phyloP scores from a whole-genome alignment of 768 basidiomycete genomes.

The Chlorophyllum brunneum region DNA sequence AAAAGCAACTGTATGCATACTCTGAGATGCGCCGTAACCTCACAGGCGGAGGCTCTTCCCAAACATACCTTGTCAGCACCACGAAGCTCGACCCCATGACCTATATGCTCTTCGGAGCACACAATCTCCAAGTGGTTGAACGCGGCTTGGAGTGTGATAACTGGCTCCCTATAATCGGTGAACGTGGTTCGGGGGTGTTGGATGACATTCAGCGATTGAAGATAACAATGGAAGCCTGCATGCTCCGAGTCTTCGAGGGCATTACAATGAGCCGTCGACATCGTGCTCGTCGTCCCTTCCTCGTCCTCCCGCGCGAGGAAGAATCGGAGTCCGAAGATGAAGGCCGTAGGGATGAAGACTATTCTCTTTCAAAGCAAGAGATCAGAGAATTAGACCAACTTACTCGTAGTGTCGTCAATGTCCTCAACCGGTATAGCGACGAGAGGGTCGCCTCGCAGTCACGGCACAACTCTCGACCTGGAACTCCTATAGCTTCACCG shows the following conservation, averaged over 20 bases:
- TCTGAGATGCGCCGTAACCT: constrained; percentile 82
- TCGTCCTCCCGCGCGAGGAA: constrained; percentile 40
- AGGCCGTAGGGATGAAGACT: constrained; percentile 41
- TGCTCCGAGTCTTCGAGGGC: constrained; percentile 90
- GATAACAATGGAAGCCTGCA: constrained; percentile 71
- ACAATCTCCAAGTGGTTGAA: constrained; percentile 64
- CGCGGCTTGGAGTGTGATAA: constrained; percentile 83
- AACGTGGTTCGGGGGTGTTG: constrained; percentile 50
- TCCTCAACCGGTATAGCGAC: constrained; percentile 68
- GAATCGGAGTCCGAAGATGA: constrained; percentile 60
- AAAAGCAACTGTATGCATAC: constrained; percentile 80
- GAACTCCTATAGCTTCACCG: constrained; percentile 43
- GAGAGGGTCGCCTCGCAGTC: constrained; percentile 60
- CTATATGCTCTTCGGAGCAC: constrained; percentile 89
- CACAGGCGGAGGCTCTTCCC: constrained; percentile 42
- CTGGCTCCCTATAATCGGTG: constrained; percentile 84
- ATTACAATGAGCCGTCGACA: constrained; percentile 48
- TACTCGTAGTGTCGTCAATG: constrained; percentile 68
- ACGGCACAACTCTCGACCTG: constrained; percentile 58
- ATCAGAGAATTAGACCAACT: constrained; percentile 71
- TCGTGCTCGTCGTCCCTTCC: constrained; percentile 25
- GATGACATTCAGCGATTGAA: constrained; percentile 85
- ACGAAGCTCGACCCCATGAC: constrained; percentile 86
- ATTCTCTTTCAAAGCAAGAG: constrained; percentile 63
- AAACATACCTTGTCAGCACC: constrained; percentile 74